These are phyloP conservation scores for Arthrobotrys pseudoclavata DNA, from an alignment of 2,329 filamentous ascomycete species.

Conservation along the genomic window DNA sequence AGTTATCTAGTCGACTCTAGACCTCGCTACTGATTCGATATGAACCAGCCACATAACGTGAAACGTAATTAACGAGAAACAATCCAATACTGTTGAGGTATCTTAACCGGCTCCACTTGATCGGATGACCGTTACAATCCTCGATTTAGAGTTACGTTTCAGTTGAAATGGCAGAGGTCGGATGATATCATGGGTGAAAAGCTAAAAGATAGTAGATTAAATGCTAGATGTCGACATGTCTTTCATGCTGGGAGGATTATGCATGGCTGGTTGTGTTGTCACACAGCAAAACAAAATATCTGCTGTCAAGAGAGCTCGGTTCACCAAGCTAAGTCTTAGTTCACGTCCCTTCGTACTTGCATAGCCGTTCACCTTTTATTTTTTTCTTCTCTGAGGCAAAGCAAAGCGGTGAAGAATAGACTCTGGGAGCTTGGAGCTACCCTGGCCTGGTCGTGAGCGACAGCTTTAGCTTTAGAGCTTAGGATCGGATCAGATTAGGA, in stretches of 20 bases:
- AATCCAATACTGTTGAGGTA: background rate
- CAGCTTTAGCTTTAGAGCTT: slow-evolving; percentile 9
- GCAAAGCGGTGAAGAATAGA: background rate
- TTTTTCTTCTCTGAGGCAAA: slow-evolving; percentile 3
- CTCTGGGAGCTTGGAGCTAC: slow-evolving; percentile 10
- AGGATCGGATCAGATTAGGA: slow-evolving; percentile 33
- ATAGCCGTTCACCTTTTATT: slow-evolving; percentile 4
- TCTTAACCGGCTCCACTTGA: slow-evolving; percentile 8
- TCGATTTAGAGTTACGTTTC: slow-evolving; percentile 16
- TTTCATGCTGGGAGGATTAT: slow-evolving; percentile 24
- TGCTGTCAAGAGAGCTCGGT: slow-evolving; percentile 26
- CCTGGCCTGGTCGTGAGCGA: slow-evolving; percentile 1
- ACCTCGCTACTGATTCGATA: background rate
- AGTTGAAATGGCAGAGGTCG: slow-evolving; percentile 14
- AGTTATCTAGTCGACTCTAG: background rate
- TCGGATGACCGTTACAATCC: slow-evolving; percentile 19
- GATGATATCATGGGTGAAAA: slow-evolving; percentile 13
- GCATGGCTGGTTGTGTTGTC: slow-evolving; percentile 14
- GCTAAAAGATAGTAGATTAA: background rate
- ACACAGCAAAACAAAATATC: slow-evolving; percentile 17
- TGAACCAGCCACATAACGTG: slow-evolving; percentile 6
- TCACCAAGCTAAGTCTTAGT: background rate
- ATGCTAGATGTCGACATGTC: slow-evolving; percentile 4
- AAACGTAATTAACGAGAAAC: background rate
- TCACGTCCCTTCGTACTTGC: slow-evolving; percentile 1